Evolutionary conservation across 495 filamentous ascomycete genomes (phyloP).

Genomic region (Amniculicola lignicola): DNA sequence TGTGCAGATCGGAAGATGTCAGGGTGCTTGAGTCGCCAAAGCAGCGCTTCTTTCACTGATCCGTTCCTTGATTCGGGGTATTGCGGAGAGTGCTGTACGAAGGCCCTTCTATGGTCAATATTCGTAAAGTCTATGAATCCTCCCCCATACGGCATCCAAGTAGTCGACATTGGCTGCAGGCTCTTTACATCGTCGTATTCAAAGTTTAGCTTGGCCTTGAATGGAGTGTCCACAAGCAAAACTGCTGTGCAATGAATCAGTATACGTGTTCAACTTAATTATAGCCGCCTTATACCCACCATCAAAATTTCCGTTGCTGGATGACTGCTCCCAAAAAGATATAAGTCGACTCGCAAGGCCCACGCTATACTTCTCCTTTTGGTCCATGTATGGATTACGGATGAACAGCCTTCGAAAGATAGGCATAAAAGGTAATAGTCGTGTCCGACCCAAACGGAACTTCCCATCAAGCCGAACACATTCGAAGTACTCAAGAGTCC

Average conservation of each 20-base stretch:
- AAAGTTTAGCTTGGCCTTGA: background rate
- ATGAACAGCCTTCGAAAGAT: background rate
- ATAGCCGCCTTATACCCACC: background rate
- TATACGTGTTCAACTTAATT: background rate
- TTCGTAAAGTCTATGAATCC: background rate
- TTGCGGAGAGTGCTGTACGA: background rate
- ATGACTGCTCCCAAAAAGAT: background rate
- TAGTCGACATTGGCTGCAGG: background rate
- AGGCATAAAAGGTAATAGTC: background rate
- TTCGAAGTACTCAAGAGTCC: background rate
- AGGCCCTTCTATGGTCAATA: background rate
- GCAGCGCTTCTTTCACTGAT: background rate
- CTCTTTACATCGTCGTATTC: background rate
- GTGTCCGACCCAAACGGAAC: background rate
- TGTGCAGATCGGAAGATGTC: background rate
- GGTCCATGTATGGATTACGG: background rate
- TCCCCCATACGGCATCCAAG: background rate
- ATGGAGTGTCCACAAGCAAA: background rate
- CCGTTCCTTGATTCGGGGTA: background rate
- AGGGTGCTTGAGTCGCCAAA: background rate
- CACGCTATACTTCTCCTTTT: background rate
- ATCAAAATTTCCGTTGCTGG: background rate
- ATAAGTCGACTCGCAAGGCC: background rate
- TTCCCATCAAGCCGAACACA: background rate
- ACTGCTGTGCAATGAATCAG: too few species aligned